Base-by-base conservation (phyloP, 768 basidiomycete genomes). In the Boletus rubroflammeus region DNA sequence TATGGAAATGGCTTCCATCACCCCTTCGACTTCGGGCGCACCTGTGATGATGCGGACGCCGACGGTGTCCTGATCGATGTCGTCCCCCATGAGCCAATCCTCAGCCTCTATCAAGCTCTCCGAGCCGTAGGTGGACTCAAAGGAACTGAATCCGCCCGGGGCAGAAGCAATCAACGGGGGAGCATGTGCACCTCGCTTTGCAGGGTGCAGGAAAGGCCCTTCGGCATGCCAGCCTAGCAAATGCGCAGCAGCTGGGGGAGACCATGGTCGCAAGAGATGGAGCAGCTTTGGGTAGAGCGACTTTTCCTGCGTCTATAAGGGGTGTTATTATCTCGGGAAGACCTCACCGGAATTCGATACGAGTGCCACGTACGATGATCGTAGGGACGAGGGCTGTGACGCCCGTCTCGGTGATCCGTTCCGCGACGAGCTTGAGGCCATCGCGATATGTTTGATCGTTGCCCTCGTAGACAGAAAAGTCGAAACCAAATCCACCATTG, bases 181-280 rank as follows among this genome's bases (percentile, higher is more conserved):
- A 1, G 87, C 79, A 67, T 96, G 93, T 2, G 89, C 90, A 3
- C 93, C 93, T 41, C 88, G 84, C 67, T 93, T 93, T n/a, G 79
- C 78, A 38, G 82, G 72, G 51, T 91, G 85, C 40, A 94, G 78
- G 75, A 94, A 95, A 0, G 93, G 93, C 0, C 93, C 93, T 71
- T 96, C 93, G 26, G 81, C 89, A 60, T 96, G 93, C 86, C 89
- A 95, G 26, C 93, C 93, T 13, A 95, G 80, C 3, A 93, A 69
- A 32, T 81, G 85, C 0, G 93, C 91, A 10, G 86, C 86, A 10
- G 60, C 74, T 0, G 81, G 74, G 14, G 82, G 79, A 14, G 83
- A 81, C 63, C 82, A 83, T 1, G 90, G 90, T 34, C 79, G 79
- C 26, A 93, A 77, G 17, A 91, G 77, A 52, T 75, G 73, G 1